These are phyloP conservation scores for Termitomyces sp. DNA, from an alignment of 768 basidiomycete genomes.

Conservation along the genomic window DNA sequence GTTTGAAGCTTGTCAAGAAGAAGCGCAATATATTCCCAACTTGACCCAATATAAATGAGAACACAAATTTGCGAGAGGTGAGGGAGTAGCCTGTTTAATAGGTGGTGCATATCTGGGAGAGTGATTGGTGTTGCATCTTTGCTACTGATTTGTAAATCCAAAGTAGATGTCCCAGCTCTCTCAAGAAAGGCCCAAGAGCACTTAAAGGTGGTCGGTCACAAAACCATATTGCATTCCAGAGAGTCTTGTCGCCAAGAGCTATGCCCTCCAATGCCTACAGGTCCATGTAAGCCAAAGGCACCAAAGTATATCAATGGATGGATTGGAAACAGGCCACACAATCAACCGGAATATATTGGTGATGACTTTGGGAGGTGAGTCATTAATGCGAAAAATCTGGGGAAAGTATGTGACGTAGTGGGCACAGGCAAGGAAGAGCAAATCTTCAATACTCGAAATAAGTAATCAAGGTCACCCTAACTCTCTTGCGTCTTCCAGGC, in stretches of 20 bases:
- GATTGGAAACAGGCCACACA: constrained; percentile 45
- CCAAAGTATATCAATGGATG: constrained; percentile 27
- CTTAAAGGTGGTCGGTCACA: constrained; percentile 45
- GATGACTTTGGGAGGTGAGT: constrained; percentile 65
- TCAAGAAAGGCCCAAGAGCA: constrained; percentile 56
- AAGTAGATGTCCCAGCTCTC: constrained; percentile 47
- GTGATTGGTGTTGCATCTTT: constrained; percentile 31
- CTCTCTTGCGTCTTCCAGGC: constrained; percentile 9
- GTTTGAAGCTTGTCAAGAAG: constrained; percentile 46
- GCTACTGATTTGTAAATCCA: constrained; percentile 64
- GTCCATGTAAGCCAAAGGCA: constrained; percentile 57
- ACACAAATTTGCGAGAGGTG: constrained; percentile 58
- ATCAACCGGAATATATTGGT: constrained; percentile 59
- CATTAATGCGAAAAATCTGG: constrained; percentile 52
- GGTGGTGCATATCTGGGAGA: constrained; percentile 35
- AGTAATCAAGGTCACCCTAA: not conserved
- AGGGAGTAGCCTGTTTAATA: constrained; percentile 49
- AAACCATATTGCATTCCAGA: constrained; percentile 73
- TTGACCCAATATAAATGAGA: constrained; percentile 53
- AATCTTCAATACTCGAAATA: constrained; percentile 17
- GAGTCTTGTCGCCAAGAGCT: constrained; percentile 42
- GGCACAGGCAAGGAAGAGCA: constrained; percentile 30
- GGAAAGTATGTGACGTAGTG: constrained; percentile 27
- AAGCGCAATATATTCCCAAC: constrained; percentile 50
- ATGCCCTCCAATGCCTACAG: constrained; percentile 53